Conservation (phyloP, 257 asterid genomes). For the Anisodus tanguticus region DNA sequence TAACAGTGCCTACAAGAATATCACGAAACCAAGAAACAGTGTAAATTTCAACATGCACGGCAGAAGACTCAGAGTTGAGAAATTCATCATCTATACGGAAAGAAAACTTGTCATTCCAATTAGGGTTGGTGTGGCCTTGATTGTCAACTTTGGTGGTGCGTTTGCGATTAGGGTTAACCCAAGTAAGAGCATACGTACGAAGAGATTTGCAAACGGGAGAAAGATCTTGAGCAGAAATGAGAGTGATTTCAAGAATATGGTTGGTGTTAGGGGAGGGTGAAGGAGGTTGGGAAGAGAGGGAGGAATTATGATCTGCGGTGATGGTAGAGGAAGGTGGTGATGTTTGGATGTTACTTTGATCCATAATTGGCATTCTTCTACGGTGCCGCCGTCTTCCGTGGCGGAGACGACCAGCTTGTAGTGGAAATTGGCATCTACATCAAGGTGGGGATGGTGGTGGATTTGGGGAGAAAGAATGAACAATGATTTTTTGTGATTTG, state of each 20-base stretch:
- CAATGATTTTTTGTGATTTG: not conserved
- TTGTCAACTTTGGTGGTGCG: slow-evolving; percentile 57
- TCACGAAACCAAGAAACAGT: slow-evolving; percentile 67
- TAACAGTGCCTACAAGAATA: slow-evolving; percentile 59
- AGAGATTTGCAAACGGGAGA: slow-evolving; percentile 60
- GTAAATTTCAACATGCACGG: slow-evolving; percentile 62
- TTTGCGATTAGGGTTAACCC: slow-evolving; percentile 58
- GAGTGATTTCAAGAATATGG: slow-evolving; percentile 55
- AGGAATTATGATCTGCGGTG: slow-evolving; percentile 42
- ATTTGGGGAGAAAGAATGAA: not conserved
- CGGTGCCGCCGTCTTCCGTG: not conserved
- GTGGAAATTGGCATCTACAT: not conserved
- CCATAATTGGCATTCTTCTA: slow-evolving; percentile 41
- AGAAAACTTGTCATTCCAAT: slow-evolving; percentile 73
- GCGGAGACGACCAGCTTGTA: not conserved
- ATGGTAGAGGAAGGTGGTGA: slow-evolving; percentile 55
- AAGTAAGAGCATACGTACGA: slow-evolving; percentile 63
- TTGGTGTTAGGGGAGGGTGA: slow-evolving; percentile 15
- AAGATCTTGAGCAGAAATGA: slow-evolving; percentile 78
- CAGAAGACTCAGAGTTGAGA: slow-evolving; percentile 46
- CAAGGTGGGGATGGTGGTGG: not conserved
- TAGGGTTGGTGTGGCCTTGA: slow-evolving; percentile 56
- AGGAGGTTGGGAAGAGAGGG: not conserved
- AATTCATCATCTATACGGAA: slow-evolving; percentile 55
- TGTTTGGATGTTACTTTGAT: slow-evolving; percentile 34